Percentiles rank a stretch among this genome's conserved stretches.
Conservation (phyloP, 768 basidiomycete species). For the Neoboletus subvelutipes region DNA sequence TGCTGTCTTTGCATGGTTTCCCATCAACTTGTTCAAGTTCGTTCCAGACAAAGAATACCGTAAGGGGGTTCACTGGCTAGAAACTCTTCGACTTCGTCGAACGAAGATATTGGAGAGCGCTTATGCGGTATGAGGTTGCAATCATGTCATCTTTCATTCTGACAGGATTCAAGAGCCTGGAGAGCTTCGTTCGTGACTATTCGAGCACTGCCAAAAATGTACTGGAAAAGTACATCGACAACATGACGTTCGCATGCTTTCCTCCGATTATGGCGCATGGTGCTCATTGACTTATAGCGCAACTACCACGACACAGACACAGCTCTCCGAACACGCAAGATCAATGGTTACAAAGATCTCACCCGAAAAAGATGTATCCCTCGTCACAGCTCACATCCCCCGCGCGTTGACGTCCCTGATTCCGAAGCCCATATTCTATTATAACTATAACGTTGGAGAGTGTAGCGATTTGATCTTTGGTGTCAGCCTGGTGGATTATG, state of each 20-base stretch:
- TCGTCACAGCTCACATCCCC: slow-evolving; percentile 54
- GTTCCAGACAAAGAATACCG: slow-evolving; percentile 82
- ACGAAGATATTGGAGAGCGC: slow-evolving; percentile 82
- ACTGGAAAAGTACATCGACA: slow-evolving; percentile 75
- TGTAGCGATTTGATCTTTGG: slow-evolving; percentile 91
- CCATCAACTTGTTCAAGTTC: slow-evolving; percentile 1
- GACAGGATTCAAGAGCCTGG: slow-evolving; percentile 59
- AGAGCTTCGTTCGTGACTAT: slow-evolving; percentile 74
- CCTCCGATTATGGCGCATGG: not conserved
- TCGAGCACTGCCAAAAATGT: slow-evolving; percentile 60
- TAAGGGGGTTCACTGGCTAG: slow-evolving; percentile 88
- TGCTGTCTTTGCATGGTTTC: not conserved
- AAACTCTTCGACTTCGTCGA: slow-evolving; percentile 79
- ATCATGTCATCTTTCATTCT: slow-evolving; percentile 3
- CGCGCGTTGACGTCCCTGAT: slow-evolving; percentile 62
- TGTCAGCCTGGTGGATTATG: slow-evolving; percentile 84
- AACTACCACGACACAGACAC: slow-evolving; percentile 71
- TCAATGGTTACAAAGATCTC: slow-evolving; percentile 63
- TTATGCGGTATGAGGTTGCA: slow-evolving; percentile 55
- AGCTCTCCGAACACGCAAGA: slow-evolving; percentile 66
- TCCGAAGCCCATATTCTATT: slow-evolving; percentile 72
- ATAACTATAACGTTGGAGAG: slow-evolving; percentile 77
- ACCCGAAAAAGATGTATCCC: slow-evolving; percentile 65
- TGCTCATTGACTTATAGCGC: slow-evolving; percentile 49
- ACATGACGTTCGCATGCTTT: slow-evolving; percentile 50